A percentile compares a stretch with the other conserved stretches of the same genome.
Conservation (phyloP, 768 basidiomycete genomes). For the Naganishia friedmannii region DNA sequence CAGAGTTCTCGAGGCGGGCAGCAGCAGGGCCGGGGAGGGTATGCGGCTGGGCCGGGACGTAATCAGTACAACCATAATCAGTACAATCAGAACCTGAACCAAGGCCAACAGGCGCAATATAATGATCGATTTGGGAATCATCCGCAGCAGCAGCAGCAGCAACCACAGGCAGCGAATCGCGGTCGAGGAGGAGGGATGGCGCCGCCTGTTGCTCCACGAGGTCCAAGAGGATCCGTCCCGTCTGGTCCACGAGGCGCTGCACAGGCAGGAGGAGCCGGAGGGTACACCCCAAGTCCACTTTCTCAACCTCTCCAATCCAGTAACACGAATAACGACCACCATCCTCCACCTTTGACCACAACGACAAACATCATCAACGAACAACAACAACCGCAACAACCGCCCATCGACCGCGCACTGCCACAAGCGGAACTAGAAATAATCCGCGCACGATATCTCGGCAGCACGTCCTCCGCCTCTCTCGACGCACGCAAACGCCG, state of each 20-base stretch:
- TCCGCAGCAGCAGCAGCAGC: neutral
- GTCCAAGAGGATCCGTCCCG: neutral
- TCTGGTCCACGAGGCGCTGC: neutral
- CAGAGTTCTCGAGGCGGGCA: constrained; percentile 54
- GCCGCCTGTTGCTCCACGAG: neutral
- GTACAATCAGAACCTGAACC: neutral
- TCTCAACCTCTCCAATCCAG: neutral
- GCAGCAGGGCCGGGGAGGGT: constrained; percentile 50
- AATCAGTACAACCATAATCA: constrained; percentile 1
- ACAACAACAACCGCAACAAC: constrained; percentile 47
- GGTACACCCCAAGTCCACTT: constrained; percentile 2
- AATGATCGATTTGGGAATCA: constrained; percentile 28
- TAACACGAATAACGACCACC: constrained; percentile 4
- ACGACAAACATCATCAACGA: constrained; percentile 33
- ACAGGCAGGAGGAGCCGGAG: neutral
- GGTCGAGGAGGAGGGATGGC: neutral
- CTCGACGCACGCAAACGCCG: constrained; percentile 19
- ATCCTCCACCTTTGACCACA: constrained; percentile 13
- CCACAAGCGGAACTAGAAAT: constrained; percentile 64
- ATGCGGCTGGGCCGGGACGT: constrained; percentile 49
- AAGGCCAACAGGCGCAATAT: constrained; percentile 24
- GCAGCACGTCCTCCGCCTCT: constrained; percentile 59
- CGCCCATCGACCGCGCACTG: neutral
- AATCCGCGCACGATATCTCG: constrained; percentile 89
- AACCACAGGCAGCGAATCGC: neutral